Base-by-base conservation (phyloP, 768 basidiomycete species). In the Psilocybe sp. region DNA sequence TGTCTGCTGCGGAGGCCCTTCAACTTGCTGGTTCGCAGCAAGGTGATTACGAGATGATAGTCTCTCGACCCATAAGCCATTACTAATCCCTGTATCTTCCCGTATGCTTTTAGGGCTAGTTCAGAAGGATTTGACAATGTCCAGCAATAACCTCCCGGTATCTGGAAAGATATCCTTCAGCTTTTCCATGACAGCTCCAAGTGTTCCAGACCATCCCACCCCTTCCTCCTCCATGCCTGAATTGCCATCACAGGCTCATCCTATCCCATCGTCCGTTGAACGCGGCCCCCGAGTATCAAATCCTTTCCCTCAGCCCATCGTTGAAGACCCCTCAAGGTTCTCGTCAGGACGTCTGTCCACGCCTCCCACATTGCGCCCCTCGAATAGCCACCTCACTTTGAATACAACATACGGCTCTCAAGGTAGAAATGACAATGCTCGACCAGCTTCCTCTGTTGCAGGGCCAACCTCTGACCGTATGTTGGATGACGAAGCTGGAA, bases 121-220 rank as follows among this genome's bases (percentile, higher is more conserved):
- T 56, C 88, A 84, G 39, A 78, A 76, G 49, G 91, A 95, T 60
- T 77, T 92, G 44, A 79, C 82, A 37, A 77, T 78, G 75, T 81
- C 85, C 39, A 86, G 83, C 52, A 88, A 89, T 66, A 82, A 84
- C 59, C 77, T 89, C 18, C 78, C 82, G 39, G 92, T 94, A 0
- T 87, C 87, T 64, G 92, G 92, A 19, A 89, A 87, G 68, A 76
- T 94, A 51, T 80, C 87, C 53, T 82, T 93, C 59, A 76, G 74
- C 2, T 77, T 83, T 52, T 72, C 82, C 28, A 62, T 73, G 33
- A 58, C 41, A 16, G 33, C 67, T n/a, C 60, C 67, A 36, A 65
- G 69, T 19, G 51, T 18, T 46, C 58, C 47, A 34, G 54, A 46
- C 46, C 57, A 23, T 31, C 42, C 49, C 18, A 51, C 54, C 18